Conservation (phyloP, 148 eudicot species). For the Cornus florida region DNA sequence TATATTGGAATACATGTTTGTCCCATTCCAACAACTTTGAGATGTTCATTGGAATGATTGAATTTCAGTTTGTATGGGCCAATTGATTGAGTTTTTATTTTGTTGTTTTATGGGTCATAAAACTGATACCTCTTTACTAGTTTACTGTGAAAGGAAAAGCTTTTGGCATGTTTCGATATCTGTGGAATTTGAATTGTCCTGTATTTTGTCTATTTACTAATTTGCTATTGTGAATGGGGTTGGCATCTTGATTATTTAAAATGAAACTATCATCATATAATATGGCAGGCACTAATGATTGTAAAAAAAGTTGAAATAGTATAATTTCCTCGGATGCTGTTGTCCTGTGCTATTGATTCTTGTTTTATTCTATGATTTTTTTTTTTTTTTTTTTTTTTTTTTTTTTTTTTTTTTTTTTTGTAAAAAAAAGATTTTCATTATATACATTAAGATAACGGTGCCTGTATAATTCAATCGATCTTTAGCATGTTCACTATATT, state of each 20-base stretch:
- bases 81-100: conserved; percentile 1
- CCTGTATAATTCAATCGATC: neutral
- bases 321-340: neutral
- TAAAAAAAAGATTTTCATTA: neutral
- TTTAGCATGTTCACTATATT: neutral
- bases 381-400: fast-evolving
- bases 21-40: too few species aligned
- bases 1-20: too few species aligned
- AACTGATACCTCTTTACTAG: neutral
- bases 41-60: too few species aligned
- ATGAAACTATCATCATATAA: neutral
- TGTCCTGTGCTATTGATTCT: neutral
- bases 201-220: neutral
- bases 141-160: neutral
- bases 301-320: neutral
- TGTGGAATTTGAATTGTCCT: neutral
- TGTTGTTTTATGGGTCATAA: neutral
- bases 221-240: too few species aligned
- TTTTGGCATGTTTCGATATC: neutral
- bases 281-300: neutral
- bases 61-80: neutral
- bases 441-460: neutral
- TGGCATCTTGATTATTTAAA: too few species aligned
- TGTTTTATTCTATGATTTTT: too few species aligned
- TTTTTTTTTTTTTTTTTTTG: too few species aligned